Evolutionary conservation across 805 yeast genomes (phyloP).

Genomic region (Wickerhamomyces ciferrii): DNA sequence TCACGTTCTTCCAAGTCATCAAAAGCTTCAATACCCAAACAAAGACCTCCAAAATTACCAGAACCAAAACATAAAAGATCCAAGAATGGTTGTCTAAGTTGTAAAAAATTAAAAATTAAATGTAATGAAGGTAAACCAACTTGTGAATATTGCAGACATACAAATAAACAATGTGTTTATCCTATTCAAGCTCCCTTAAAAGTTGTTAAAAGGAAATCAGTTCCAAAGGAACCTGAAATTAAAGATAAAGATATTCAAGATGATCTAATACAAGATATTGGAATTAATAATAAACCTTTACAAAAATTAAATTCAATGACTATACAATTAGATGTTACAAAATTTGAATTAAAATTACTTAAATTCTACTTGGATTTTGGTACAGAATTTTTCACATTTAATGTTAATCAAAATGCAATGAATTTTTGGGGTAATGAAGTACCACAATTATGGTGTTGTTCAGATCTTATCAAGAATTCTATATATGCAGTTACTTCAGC

Average conservation of each 20-base stretch:
- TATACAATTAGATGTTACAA: slow-evolving; percentile 8
- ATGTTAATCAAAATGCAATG: slow-evolving; percentile 6
- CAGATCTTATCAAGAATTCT: slow-evolving; percentile 11
- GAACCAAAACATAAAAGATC: slow-evolving; percentile 51
- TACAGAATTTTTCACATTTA: slow-evolving; percentile 13
- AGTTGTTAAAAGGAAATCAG: not conserved
- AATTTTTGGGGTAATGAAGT: slow-evolving; percentile 13
- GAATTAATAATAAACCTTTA: not conserved
- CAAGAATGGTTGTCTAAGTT: slow-evolving; percentile 78
- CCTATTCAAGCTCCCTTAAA: slow-evolving; percentile 8
- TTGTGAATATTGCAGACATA: slow-evolving; percentile 70
- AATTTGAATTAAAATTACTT: slow-evolving; percentile 15
- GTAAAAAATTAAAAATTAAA: slow-evolving; percentile 80
- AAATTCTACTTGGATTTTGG: slow-evolving; percentile 18
- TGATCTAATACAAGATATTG: not conserved
- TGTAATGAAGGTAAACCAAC: slow-evolving; percentile 80
- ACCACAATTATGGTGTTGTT: slow-evolving; percentile 13
- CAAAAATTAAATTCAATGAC: slow-evolving; percentile 15
- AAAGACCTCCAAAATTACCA: not conserved
- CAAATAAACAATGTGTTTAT: slow-evolving; percentile 71
- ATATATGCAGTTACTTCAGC: slow-evolving; percentile 15
- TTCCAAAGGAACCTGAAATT: not conserved
- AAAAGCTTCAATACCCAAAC: not conserved
- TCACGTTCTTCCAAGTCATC: no score
- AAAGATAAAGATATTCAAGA: not conserved